Conservation (phyloP, 768 basidiomycete genomes). For the Amanita polypyramis region DNA sequence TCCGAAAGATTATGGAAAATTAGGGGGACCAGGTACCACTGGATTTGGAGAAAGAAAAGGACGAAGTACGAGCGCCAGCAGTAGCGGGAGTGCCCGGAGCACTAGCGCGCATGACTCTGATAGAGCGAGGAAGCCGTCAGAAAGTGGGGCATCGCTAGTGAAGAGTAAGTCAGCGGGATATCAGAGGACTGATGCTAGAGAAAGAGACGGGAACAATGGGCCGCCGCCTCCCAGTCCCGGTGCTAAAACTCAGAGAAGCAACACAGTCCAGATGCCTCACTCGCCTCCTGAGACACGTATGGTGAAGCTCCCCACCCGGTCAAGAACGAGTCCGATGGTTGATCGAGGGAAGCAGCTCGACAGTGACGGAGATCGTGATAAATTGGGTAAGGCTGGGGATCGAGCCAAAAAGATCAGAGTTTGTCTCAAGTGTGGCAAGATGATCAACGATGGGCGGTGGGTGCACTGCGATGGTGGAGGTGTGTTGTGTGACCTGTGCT, state of each 20-base stretch:
- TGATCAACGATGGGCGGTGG: constrained; percentile 76
- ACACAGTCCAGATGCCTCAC: constrained; percentile 37
- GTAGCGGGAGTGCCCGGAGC: constrained; percentile 22
- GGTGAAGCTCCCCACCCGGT: constrained; percentile 46
- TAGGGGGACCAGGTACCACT: constrained; percentile 28
- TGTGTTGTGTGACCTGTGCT: constrained; percentile 82
- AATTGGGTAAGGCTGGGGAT: constrained; percentile 13
- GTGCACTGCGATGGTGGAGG: constrained; percentile 65
- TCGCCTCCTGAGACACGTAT: constrained; percentile 34
- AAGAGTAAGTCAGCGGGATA: constrained; percentile 24
- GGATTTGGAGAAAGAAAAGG: constrained; percentile 16
- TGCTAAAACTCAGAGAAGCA: constrained; percentile 31
- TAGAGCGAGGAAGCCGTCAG: constrained; percentile 9
- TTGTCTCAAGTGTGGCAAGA: constrained; percentile 61
- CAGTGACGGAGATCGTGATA: constrained; percentile 14
- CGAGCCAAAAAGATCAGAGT: constrained; percentile 25
- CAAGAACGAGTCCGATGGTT: constrained; percentile 35
- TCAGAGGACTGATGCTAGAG: constrained; percentile 11
- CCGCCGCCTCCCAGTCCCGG: constrained; percentile 8
- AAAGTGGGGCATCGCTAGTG: constrained; percentile 12
- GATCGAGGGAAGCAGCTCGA: constrained; percentile 2
- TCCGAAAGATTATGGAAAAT: constrained; percentile 25
- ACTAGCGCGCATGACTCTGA: constrained; percentile 17
- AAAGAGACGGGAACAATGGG: not conserved
- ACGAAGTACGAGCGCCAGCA: constrained; percentile 20